These are phyloP conservation scores for Entomortierella beljakovae DNA, from an alignment of 192 early-diverging fungal species.

Conservation along the genomic window DNA sequence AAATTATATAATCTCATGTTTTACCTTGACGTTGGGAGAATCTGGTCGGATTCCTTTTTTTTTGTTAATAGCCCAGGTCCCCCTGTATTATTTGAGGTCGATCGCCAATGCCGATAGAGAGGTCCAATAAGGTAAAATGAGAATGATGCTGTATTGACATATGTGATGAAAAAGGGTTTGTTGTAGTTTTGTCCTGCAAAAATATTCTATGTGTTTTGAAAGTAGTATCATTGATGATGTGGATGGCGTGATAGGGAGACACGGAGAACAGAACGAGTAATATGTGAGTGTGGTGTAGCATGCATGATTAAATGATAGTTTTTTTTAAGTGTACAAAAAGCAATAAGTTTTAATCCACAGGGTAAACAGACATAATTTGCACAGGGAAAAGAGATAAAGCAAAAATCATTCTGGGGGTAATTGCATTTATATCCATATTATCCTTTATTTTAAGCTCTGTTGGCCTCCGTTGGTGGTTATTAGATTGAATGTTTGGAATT, in stretches of 20 bases:
- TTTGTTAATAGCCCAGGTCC: not conserved
- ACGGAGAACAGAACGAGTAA: not conserved
- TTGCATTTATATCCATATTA: no score
- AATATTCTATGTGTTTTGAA: conserved; percentile 59
- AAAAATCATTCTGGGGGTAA: no score
- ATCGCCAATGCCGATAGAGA: conserved; percentile 26
- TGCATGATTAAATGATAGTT: no score
- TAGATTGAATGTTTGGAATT: no score
- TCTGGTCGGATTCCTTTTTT: conserved; percentile 1
- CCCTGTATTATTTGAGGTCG: not conserved
- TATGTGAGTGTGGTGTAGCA: not conserved
- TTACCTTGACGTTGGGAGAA: not conserved
- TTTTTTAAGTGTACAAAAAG: no score
- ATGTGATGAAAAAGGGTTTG: conserved; percentile 83
- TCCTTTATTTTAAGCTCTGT: no score
- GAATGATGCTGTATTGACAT: conserved; percentile 80
- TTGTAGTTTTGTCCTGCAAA: conserved; percentile 77
- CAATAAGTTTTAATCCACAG: no score
- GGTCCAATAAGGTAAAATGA: conserved; percentile 73
- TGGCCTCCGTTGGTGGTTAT: no score
- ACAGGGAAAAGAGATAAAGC: no score
- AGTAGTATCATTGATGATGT: not conserved
- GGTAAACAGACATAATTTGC: no score
- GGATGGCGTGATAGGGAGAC: conserved; percentile 4
- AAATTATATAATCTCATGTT: not conserved